Base-by-base conservation (phyloP, 2,329 filamentous ascomycete species). In the Claviceps fusiformis region DNA sequence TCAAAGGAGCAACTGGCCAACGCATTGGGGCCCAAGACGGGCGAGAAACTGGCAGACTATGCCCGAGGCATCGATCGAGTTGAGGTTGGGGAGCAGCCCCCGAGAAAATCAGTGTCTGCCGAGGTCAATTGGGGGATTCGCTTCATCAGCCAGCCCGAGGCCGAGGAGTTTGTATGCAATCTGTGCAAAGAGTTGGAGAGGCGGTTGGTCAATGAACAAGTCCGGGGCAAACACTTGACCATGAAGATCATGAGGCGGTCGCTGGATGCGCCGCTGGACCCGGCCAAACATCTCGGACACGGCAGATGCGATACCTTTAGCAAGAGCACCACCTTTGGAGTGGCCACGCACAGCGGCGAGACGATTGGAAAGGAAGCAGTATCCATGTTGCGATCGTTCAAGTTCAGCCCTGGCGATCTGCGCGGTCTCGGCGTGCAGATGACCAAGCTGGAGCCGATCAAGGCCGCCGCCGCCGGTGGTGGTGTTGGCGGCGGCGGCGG, bases 91-190 rank as follows among this genome's bases (percentile, higher is more conserved):
- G 87, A 92, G 56, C 87, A 95, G 64, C 81, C 86, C 0, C 75
- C 89, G 17, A 83, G 93, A 54, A 98, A 97, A 66, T 97, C 92
- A 0, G 89, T 98, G 0, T 97, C 93, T 2, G 92, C 92, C 1
- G 93, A 98, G 67, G 89, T 98, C 59, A 98, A 93, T 63, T 98
- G 93, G 93, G 93, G 95, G 3, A 95, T 98, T 55, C 84, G 93
- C 6, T 98, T 98, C 66, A 82, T 93, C 61, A 95, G 80, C 57
- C 89, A 96, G 64, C 78, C 81, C n/a, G 92, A 98, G 69, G 91
- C 90, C 0, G 92, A 97, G 57, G 89, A 95, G 60, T 98, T 98
- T 67, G 79, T 97, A 35, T 75, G 82, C 58, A 93, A 88, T 60
- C 73, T 98, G 0, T 93, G 88, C 64, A 85, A 85, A 55, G 93